These are phyloP conservation scores for Rhododendron mucronatum DNA, from an alignment of 148 eudicot species.

Conservation along the genomic window DNA sequence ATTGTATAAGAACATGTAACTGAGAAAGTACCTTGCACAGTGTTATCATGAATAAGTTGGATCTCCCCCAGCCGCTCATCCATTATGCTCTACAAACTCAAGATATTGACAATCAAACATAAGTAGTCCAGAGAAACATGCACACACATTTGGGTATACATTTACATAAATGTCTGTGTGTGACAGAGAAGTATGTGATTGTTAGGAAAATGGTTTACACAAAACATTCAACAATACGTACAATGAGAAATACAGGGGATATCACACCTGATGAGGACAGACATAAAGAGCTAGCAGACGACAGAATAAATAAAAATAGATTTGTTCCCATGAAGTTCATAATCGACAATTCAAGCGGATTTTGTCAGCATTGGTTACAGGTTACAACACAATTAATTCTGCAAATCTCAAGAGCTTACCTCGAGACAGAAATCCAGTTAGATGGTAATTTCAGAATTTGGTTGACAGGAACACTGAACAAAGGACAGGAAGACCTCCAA, in stretches of 20 bases:
- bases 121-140: neutral
- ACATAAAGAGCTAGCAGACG: neutral
- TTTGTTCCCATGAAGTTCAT: neutral
- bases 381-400: neutral
- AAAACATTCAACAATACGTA: neutral
- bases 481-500: neutral
- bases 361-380: neutral
- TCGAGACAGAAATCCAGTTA: neutral
- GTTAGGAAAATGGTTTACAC: neutral
- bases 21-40: conserved; percentile 62
- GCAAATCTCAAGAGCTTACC: neutral
- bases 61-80: conserved; percentile 39
- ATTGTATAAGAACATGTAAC: neutral
- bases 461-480: neutral
- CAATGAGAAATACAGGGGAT: neutral
- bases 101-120: neutral
- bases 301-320: neutral
- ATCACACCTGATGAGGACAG: neutral
- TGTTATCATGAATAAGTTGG: conserved; percentile 63
- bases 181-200: neutral
- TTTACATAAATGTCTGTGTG: neutral
- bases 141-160: neutral
- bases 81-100: conserved; percentile 38
- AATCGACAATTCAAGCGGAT: neutral
- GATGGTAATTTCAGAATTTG: neutral